Evolutionary conservation across 495 filamentous ascomycete genomes (phyloP), one percentile per base, ranked within the genome.

Genomic region (Hypoxylon rickii): DNA sequence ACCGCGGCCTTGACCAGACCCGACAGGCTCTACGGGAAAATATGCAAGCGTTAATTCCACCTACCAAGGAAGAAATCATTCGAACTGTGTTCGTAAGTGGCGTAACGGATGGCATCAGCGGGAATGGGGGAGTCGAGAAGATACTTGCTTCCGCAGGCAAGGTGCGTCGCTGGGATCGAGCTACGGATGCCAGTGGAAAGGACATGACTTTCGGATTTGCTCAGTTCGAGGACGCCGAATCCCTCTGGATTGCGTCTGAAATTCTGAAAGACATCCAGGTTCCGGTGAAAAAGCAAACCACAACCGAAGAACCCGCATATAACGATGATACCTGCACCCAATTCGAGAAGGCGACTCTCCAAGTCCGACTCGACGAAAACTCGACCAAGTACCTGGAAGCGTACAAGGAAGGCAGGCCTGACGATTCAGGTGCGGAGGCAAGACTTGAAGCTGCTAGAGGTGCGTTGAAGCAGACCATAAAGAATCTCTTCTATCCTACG

Each of bases 171-270:
- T 99, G 93, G 93, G 89, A 88, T 44, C 79, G 90, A 65, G 88
- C 86, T 19, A 63, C 57, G n/a, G 66, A 67, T 26, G 52, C 66
- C 13, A 65, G 72, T 46, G 74, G 63, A 0, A 96, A 95, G 76
- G 83, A 85, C 39, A 89, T 86, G 68, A 84, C 85, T 46, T 97
- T 97, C 76, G 95, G 94, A 31, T 97, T 99, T 75, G 94, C 92
- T 54, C 92, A 97, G 75, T 99, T 88, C 74, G 93, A 96, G 53
- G 92, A 97, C 73, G 83, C 87, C 24, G 89, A 96, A 68, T 92
- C 90, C 61, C 79, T 99, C 61, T 85, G 85, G 73, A 86, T 86
- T 43, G 94, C 93, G 48, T 86, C 91, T 50, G 90, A 96, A 73
- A 83, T 93, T 39, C 82, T 97, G 65, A 87, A 84, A 73, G 87